These are phyloP conservation scores for Dalbergia cochinchinensis DNA, from an alignment of 306 rosid genomes.

Conservation along the genomic window DNA sequence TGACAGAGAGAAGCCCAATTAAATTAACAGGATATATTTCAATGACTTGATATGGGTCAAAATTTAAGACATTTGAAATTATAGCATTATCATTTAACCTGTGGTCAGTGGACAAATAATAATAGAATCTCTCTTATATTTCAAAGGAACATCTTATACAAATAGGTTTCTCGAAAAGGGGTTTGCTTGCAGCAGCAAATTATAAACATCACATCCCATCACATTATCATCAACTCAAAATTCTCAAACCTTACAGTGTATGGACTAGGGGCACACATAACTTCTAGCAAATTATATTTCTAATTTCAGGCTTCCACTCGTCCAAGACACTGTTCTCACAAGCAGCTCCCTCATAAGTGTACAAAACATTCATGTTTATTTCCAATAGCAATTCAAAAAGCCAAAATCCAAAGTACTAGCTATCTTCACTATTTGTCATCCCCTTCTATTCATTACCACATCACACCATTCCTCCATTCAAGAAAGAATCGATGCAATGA, in stretches of 20 bases:
- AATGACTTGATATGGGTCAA: constrained; percentile 3
- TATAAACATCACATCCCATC: constrained; percentile 6
- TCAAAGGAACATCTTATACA: background rate
- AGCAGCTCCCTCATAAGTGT: background rate
- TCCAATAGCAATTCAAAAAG: background rate
- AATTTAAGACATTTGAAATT: constrained; percentile 7
- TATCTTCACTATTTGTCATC: constrained; percentile 2
- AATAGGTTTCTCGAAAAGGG: background rate
- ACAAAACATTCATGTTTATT: background rate
- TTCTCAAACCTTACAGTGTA: constrained; percentile 8
- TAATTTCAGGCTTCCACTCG: background rate
- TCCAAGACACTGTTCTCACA: constrained; percentile 18
- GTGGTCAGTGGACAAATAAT: background rate
- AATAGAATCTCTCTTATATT: constrained; percentile 12
- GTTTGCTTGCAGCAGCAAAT: background rate
- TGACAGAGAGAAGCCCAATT: constrained; percentile 15
- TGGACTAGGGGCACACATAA: background rate
- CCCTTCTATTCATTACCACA: constrained; percentile 7
- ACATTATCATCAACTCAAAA: constrained; percentile 11
- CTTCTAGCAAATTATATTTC: constrained; percentile 15
- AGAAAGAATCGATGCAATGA: constrained; percentile 3
- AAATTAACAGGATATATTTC: constrained; percentile 17
- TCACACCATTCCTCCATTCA: background rate
- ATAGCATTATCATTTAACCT: constrained; percentile 21
- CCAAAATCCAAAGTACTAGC: background rate